A percentile compares a stretch with the other conserved stretches of the same genome.
phyloP scores from a whole-genome alignment of 176 grass and related monocot species.

The Aegilops bicornis region DNA sequence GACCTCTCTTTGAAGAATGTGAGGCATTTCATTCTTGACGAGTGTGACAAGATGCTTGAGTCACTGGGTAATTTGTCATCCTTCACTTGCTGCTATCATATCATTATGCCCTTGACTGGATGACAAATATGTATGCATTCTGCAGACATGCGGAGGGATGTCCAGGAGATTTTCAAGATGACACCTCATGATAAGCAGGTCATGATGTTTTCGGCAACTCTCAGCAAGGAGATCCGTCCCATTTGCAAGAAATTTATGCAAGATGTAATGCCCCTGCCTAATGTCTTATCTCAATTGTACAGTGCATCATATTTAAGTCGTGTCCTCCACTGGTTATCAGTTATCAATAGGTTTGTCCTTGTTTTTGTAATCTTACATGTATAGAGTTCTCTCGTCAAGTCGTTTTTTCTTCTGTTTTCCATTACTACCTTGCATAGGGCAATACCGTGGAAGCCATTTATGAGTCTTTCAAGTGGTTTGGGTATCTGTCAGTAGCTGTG shows the following conservation, averaged over 20 bases:
- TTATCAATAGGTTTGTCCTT: not conserved
- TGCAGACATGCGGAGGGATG: conserved; percentile 96
- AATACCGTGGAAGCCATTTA: not conserved
- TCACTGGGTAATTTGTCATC: conserved; percentile 70
- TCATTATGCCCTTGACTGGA: not conserved
- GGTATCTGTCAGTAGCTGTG: conserved; percentile 9
- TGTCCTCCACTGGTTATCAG: not conserved
- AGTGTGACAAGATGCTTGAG: conserved; percentile 99
- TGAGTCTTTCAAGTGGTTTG: not conserved
- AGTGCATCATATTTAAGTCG: conserved; percentile 52
- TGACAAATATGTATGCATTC: conserved; percentile 10
- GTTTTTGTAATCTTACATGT: not conserved
- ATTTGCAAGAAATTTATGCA: conserved; percentile 99
- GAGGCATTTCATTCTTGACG: conserved; percentile 98
- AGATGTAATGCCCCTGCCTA: conserved; percentile 88
- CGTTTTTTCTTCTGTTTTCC: not conserved
- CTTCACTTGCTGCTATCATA: not conserved
- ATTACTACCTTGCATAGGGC: not conserved
- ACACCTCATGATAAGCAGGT: conserved; percentile 99
- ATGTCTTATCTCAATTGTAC: conserved; percentile 53
- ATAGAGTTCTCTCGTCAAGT: not conserved
- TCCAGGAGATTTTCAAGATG: conserved; percentile 99
- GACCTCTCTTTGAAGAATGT: conserved; percentile 98
- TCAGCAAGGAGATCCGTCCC: conserved; percentile 96
- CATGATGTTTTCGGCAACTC: conserved; percentile 99